phyloP scores from a whole-genome alignment of 148 eudicot genomes.

The Drosera capensis region DNA sequence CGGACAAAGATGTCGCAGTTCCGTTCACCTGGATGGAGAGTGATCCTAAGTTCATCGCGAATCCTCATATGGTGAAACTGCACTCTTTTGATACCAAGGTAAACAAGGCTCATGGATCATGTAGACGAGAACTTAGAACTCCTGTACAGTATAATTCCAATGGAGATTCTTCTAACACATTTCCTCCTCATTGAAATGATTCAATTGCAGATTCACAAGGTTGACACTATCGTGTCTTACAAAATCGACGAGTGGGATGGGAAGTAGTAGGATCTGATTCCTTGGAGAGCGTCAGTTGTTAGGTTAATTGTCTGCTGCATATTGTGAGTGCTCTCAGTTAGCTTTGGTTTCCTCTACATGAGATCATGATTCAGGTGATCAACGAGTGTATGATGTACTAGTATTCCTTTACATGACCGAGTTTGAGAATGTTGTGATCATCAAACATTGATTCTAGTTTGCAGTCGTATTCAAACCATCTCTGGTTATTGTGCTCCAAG shows the following conservation, averaged over 20 bases:
- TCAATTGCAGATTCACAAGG: slow-evolving; percentile 76
- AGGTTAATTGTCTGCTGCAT: too few relatives aligned
- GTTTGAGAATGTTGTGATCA: too few relatives aligned
- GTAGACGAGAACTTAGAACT: background rate
- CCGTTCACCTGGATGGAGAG: slow-evolving; percentile 96
- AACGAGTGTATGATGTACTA: too few relatives aligned
- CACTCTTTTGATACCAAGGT: slow-evolving; percentile 96
- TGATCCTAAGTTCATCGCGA: slow-evolving; percentile 77
- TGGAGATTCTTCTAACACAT: background rate
- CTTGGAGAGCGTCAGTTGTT: too few relatives aligned
- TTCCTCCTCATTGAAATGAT: background rate
- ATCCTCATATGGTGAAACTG: slow-evolving; percentile 94
- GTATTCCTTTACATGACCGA: too few relatives aligned
- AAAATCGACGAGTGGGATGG: slow-evolving; percentile 81
- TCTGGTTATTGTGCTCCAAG: too few relatives aligned
- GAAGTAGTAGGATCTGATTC: slow-evolving; percentile 5
- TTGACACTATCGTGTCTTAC: slow-evolving; percentile 82
- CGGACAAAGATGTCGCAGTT: slow-evolving; percentile 68
- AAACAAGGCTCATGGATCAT: slow-evolving; percentile 1
- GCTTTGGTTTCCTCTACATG: too few relatives aligned
- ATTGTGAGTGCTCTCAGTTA: too few relatives aligned
- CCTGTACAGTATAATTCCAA: background rate
- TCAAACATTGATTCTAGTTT: too few relatives aligned
- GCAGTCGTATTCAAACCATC: too few relatives aligned
- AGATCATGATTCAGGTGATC: too few relatives aligned